Evolutionary conservation across 495 filamentous ascomycete species (phyloP).

Genomic region (Margaritispora aquatica): DNA sequence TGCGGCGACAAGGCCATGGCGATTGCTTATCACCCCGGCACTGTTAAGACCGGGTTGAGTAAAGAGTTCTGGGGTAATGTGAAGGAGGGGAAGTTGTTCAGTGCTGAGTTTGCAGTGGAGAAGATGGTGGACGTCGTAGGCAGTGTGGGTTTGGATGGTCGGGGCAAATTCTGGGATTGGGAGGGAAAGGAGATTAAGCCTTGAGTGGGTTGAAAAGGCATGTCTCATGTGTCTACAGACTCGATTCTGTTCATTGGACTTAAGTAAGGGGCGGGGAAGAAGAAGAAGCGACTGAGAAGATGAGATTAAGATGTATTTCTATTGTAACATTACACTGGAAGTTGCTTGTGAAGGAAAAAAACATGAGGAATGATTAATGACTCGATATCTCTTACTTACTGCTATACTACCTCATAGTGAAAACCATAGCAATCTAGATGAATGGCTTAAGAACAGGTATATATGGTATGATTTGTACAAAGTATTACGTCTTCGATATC

Average conservation of each 20-base stretch:
- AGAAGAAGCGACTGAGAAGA: background rate
- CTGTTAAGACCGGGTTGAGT: conserved; percentile 70
- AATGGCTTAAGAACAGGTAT: too few relatives aligned
- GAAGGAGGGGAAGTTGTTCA: conserved; percentile 54
- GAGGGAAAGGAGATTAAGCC: conserved; percentile 64
- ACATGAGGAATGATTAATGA: too few relatives aligned
- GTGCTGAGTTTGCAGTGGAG: conserved; percentile 53
- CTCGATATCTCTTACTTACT: too few relatives aligned
- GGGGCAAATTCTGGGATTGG: conserved; percentile 75
- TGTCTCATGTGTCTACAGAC: background rate
- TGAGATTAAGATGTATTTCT: background rate
- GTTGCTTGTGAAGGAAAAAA: background rate
- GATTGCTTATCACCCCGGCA: conserved; percentile 75
- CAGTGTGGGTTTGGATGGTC: conserved; percentile 38
- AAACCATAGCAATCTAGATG: too few relatives aligned
- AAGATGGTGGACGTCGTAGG: conserved; percentile 50
- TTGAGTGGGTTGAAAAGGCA: background rate
- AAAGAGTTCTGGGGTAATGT: conserved; percentile 62
- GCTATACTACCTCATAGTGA: too few relatives aligned
- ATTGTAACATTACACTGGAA: background rate
- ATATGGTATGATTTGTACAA: too few relatives aligned
- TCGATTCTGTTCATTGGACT: background rate
- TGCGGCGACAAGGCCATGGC: conserved; percentile 55
- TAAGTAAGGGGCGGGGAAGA: background rate
- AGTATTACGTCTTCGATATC: too few relatives aligned